These are phyloP conservation scores for Diaporthe citriasiana DNA, from an alignment of 2,329 filamentous ascomycete species.

Conservation along the genomic window DNA sequence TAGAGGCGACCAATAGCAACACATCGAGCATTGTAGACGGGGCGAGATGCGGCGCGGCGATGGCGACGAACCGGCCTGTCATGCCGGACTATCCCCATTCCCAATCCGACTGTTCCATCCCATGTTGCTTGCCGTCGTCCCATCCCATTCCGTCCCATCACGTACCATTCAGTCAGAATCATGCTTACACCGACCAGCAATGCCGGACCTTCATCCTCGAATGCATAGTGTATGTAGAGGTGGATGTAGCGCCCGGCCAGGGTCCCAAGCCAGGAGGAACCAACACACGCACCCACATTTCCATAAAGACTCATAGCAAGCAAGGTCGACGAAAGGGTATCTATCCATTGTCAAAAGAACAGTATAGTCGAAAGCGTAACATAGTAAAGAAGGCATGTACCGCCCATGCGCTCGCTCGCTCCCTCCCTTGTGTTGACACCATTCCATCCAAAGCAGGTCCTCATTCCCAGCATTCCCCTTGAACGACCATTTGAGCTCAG, in stretches of 20 bases:
- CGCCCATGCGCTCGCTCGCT: slow-evolving; percentile 26
- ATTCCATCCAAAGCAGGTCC: slow-evolving; percentile 7
- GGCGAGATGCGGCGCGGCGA: not conserved
- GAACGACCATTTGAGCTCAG: not conserved
- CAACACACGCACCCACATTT: not conserved
- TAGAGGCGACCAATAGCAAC: slow-evolving; percentile 4
- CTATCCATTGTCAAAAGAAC: slow-evolving; percentile 29
- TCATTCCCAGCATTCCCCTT: slow-evolving; percentile 16
- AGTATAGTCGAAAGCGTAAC: slow-evolving; percentile 21
- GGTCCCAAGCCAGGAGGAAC: not conserved
- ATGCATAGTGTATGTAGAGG: not conserved
- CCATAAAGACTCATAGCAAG: not conserved
- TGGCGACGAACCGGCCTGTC: not conserved
- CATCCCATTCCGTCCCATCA: not conserved
- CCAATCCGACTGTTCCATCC: not conserved
- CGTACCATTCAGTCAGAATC: not conserved
- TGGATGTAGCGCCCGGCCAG: not conserved
- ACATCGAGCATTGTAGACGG: not conserved
- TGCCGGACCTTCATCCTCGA: not conserved
- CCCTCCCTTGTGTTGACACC: slow-evolving; percentile 34
- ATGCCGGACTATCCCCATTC: slow-evolving; percentile 1
- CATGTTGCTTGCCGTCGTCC: slow-evolving; percentile 13
- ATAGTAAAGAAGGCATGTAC: slow-evolving; percentile 3
- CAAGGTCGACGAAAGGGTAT: slow-evolving; percentile 31
- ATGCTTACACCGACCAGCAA: not conserved